Percentiles rank a stretch among this genome's conserved stretches.
Evolutionary conservation across 1,284 basidiomycete genomes (phyloP).

Genomic region (Apiotrichum montevideense): DNA sequence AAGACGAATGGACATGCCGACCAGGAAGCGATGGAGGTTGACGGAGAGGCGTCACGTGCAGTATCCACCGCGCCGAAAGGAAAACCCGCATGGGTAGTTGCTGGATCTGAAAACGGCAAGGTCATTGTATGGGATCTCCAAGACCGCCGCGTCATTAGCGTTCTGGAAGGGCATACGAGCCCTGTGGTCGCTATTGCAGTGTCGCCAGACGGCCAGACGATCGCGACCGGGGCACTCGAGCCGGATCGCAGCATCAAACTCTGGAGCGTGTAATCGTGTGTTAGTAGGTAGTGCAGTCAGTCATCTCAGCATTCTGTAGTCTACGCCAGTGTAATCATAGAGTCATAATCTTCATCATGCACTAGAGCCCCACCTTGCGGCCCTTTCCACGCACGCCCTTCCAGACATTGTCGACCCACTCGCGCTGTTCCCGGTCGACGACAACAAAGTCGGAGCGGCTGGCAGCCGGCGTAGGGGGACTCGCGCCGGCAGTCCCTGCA

Average conservation of each 20-base stretch:
- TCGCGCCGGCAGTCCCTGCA: slow-evolving; percentile 1
- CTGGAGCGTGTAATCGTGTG: slow-evolving; percentile 1
- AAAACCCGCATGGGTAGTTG: slow-evolving; percentile 57
- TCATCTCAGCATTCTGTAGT: neutral
- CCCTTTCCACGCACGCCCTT: slow-evolving; percentile 38
- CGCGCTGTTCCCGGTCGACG: slow-evolving; percentile 39
- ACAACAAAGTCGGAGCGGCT: slow-evolving; percentile 26
- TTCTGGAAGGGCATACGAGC: slow-evolving; percentile 54
- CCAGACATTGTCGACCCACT: slow-evolving; percentile 44
- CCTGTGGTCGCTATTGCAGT: slow-evolving; percentile 43
- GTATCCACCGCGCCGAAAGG: neutral
- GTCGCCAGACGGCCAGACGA: slow-evolving; percentile 9
- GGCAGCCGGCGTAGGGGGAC: slow-evolving; percentile 7
- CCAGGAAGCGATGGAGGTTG: slow-evolving; percentile 5
- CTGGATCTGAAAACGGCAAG: slow-evolving; percentile 85
- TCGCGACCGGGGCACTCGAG: slow-evolving; percentile 17
- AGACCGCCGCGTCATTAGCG: slow-evolving; percentile 64
- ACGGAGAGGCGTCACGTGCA: neutral
- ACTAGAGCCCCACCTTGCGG: slow-evolving; percentile 20
- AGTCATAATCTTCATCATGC: neutral
- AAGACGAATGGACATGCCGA: slow-evolving; percentile 4
- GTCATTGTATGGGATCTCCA: slow-evolving; percentile 89
- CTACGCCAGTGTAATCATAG: neutral
- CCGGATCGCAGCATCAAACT: slow-evolving; percentile 13
- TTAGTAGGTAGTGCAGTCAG: neutral